A percentile compares a stretch with the other conserved stretches of the same genome.
phyloP scores from a whole-genome alignment of 176 grass and related monocot species.

The Phyllostachys edulis region DNA sequence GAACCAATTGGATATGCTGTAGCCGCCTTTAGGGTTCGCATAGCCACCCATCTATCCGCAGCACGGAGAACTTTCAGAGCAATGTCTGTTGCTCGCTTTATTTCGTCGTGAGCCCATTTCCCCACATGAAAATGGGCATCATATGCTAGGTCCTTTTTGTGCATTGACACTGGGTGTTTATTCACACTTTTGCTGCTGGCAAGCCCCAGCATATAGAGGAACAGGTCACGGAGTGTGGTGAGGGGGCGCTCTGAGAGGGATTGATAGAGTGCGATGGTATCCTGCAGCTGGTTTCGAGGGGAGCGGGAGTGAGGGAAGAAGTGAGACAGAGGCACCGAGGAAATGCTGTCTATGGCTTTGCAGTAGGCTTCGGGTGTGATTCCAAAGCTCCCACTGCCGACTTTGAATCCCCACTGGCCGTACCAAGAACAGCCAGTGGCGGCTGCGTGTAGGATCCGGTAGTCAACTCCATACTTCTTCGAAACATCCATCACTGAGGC shows the following conservation, averaged over 20 bases:
- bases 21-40: constrained; percentile 47
- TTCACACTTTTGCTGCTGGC: constrained; percentile 12
- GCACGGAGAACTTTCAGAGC: constrained; percentile 63
- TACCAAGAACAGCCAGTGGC: constrained; percentile 63
- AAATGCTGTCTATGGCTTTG: constrained; percentile 49
- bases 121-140: neutral
- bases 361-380: constrained; percentile 48
- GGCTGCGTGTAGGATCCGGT: constrained; percentile 49
- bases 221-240: constrained; percentile 53
- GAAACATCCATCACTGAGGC: constrained; percentile 67
- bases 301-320: constrained; percentile 39
- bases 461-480: constrained; percentile 60
- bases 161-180: neutral
- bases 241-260: constrained; percentile 46
- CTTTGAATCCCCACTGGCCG: constrained; percentile 71
- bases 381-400: constrained; percentile 63
- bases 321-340: constrained; percentile 42
- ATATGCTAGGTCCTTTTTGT: constrained; percentile 24
- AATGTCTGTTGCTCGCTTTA: constrained; percentile 32
- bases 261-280: constrained; percentile 57
- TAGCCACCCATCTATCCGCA: constrained; percentile 49
- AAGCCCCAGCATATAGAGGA: constrained; percentile 45
- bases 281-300: constrained; percentile 41
- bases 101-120: constrained; percentile 47
- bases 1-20: constrained; percentile 41